Conservation (phyloP, 2,329 filamentous ascomycete species). For the Didymella pinodella region DNA sequence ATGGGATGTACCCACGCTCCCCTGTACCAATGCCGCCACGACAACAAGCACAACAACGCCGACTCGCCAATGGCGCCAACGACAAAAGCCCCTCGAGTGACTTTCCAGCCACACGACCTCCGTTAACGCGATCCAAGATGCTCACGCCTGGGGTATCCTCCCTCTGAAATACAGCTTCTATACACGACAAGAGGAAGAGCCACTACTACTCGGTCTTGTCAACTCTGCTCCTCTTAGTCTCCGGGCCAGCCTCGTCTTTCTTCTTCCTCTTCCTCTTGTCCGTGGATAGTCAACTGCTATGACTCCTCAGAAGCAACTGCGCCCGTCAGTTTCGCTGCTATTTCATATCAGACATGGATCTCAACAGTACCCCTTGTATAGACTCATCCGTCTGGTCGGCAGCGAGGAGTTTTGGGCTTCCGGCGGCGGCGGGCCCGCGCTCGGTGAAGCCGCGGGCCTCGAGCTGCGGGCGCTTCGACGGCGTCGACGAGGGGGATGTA, state of each 20-base stretch:
- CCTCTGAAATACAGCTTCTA: background rate
- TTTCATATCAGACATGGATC: slow-evolving; percentile 19
- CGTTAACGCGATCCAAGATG: background rate
- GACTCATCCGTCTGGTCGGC: slow-evolving; percentile 70
- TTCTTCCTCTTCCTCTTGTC: slow-evolving; percentile 22
- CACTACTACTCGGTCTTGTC: slow-evolving; percentile 11
- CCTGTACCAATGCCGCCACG: slow-evolving; percentile 2
- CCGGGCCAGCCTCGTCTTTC: background rate
- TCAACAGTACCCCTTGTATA: slow-evolving; percentile 58
- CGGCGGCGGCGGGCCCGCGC: slow-evolving; percentile 66
- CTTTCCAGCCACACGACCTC: background rate
- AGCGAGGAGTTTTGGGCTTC: slow-evolving; percentile 66
- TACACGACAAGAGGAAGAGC: slow-evolving; percentile 18
- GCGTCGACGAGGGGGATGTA: slow-evolving; percentile 11
- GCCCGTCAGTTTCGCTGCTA: slow-evolving; percentile 13
- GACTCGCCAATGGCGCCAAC: background rate
- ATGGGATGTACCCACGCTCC: slow-evolving; percentile 6
- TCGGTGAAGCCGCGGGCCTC: slow-evolving; percentile 73
- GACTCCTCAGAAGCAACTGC: slow-evolving; percentile 23
- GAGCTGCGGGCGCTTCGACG: slow-evolving; percentile 58
- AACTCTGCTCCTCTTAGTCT: slow-evolving; percentile 15
- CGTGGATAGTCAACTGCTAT: slow-evolving; percentile 25
- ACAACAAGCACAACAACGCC: background rate
- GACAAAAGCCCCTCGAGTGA: background rate
- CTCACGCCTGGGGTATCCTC: slow-evolving; percentile 4